Evolutionary conservation across 257 asterid genomes (phyloP).

Genomic region (Solanum sparsipilum): DNA sequence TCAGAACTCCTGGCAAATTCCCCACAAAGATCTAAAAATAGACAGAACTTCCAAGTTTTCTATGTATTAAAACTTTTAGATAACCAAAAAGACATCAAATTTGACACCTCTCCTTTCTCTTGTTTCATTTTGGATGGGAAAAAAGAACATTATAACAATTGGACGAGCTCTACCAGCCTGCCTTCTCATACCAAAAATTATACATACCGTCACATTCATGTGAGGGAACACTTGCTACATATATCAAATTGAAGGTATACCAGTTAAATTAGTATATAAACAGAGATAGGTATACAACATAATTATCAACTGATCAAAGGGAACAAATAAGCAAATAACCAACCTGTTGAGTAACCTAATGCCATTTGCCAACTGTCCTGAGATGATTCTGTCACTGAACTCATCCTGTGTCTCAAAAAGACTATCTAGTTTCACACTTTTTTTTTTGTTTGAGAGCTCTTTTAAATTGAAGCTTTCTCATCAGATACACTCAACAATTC

Average conservation of each 20-base stretch:
- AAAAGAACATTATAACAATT: background rate
- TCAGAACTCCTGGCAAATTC: background rate
- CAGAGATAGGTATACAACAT: background rate
- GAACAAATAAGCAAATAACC: slow-evolving; percentile 1
- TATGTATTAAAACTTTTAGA: background rate
- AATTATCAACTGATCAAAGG: background rate
- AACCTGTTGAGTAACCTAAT: slow-evolving; percentile 68
- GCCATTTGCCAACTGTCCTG: slow-evolving; percentile 41
- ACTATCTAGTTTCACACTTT: slow-evolving; percentile 5
- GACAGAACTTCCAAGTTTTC: background rate
- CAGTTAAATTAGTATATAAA: background rate
- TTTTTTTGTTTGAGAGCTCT: background rate
- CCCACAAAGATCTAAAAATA: background rate
- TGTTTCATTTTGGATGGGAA: background rate
- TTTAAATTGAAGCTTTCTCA: slow-evolving; percentile 17
- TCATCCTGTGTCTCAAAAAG: slow-evolving; percentile 15
- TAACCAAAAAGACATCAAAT: background rate
- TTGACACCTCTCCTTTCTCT: background rate
- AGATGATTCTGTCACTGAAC: slow-evolving; percentile 29
- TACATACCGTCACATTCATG: background rate
- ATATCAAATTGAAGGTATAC: background rate
- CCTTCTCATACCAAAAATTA: background rate
- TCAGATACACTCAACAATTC: slow-evolving; percentile 12
- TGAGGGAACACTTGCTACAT: background rate
- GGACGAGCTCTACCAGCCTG: background rate